Evolutionary conservation across 805 yeast genomes (phyloP).

Genomic region (Myxozyma monticola): DNA sequence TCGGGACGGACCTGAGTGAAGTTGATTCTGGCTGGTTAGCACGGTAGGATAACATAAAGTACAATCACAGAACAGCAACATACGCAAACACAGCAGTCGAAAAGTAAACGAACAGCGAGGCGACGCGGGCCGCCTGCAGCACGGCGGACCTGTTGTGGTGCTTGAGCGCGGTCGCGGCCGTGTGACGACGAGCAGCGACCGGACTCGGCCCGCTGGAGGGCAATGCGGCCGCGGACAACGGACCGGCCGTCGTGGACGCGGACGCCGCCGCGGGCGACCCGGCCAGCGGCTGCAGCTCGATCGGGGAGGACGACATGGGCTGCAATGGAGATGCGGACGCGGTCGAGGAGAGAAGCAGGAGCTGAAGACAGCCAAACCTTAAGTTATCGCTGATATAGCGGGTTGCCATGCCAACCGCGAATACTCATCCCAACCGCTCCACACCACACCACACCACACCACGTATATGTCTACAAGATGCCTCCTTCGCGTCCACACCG

Average conservation of each 20-base stretch:
- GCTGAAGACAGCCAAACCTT: too few relatives aligned
- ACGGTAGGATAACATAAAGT: background rate
- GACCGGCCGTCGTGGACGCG: background rate
- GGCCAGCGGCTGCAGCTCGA: conserved; percentile 15
- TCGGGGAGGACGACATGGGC: too few relatives aligned
- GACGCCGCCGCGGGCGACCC: background rate
- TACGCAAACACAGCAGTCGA: conserved; percentile 26
- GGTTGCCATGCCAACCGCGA: too few relatives aligned
- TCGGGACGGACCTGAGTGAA: conserved; percentile 20
- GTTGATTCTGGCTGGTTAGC: conserved; percentile 21
- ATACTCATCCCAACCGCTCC: too few relatives aligned
- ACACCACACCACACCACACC: too few relatives aligned
- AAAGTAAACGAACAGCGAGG: conserved; percentile 16
- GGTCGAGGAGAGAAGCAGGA: too few relatives aligned
- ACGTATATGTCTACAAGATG: too few relatives aligned
- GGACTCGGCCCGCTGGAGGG: too few relatives aligned
- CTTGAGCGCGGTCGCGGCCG: conserved; percentile 5
- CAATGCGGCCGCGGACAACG: conserved; percentile 1
- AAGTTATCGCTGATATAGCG: too few relatives aligned
- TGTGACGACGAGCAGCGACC: too few relatives aligned
- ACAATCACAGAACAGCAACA: background rate
- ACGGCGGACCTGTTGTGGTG: conserved; percentile 16
- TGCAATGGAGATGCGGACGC: too few relatives aligned
- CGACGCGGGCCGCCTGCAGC: conserved; percentile 20
- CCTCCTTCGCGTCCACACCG: too few relatives aligned